These are phyloP conservation scores for Penicillium sp. DNA, from an alignment of 2,329 filamentous ascomycete genomes.

Conservation along the genomic window DNA sequence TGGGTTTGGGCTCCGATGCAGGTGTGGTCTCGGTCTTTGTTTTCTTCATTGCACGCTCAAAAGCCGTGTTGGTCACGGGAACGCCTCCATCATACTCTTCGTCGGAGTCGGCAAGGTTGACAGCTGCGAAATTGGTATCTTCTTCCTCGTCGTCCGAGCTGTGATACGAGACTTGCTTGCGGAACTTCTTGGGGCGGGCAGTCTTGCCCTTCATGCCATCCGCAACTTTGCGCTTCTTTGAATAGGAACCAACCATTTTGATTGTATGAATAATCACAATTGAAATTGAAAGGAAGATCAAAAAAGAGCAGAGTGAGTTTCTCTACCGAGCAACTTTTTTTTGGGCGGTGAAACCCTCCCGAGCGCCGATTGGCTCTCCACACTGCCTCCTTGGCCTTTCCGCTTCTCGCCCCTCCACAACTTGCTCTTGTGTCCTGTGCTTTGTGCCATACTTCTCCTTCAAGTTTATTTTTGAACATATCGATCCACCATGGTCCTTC, in stretches of 20 bases:
- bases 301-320: constrained; percentile 11
- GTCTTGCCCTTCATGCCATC: constrained; percentile 58
- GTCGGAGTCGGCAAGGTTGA: constrained; percentile 51
- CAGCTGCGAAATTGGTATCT: constrained; percentile 49
- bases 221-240: constrained; percentile 59
- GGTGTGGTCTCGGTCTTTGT: constrained; percentile 12
- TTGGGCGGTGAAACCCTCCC: constrained; percentile 31
- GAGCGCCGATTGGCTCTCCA: constrained; percentile 38
- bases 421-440: constrained; percentile 1
- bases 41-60: constrained; percentile 16
- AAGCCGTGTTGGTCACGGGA: constrained; percentile 12
- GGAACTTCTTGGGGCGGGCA: constrained; percentile 56
- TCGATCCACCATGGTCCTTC: constrained; percentile 76
- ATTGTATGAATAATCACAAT: constrained; percentile 12
- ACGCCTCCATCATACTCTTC: constrained; percentile 32
- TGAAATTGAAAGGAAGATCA: constrained; percentile 9
- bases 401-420: constrained; percentile 23
- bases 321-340: constrained; percentile 27
- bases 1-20: constrained; percentile 8
- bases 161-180: constrained; percentile 64
- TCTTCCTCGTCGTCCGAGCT: constrained; percentile 60
- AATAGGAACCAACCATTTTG: constrained; percentile 40
- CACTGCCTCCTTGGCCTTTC: constrained; percentile 27
- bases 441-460: constrained; percentile 7
- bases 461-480: constrained; percentile 6